Percentiles rank a stretch among this genome's conserved stretches.
These are phyloP conservation scores for Citropsis articulata DNA, from an alignment of 345 rosid species.

Conservation along the genomic window DNA sequence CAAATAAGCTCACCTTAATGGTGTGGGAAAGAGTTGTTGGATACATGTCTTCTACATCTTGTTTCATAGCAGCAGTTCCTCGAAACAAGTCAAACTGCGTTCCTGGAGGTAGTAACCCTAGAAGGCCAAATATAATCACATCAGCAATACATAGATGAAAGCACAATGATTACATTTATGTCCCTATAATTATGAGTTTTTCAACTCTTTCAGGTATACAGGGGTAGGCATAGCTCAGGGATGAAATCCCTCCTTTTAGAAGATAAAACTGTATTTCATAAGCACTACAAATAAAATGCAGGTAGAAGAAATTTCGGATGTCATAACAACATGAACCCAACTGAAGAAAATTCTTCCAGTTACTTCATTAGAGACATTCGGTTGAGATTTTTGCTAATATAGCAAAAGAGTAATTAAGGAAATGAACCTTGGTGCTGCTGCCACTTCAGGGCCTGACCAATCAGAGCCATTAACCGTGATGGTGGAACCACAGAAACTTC, in stretches of 20 bases:
- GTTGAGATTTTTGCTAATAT: neutral
- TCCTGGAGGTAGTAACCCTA: constrained; percentile 97
- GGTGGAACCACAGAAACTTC: constrained; percentile 98
- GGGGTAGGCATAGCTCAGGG: neutral
- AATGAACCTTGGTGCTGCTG: constrained; percentile 95
- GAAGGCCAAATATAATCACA: constrained; percentile 12
- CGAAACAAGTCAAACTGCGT: constrained; percentile 96
- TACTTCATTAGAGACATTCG: neutral
- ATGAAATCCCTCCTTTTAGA: neutral
- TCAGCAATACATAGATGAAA: neutral
- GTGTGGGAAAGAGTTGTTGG: constrained; percentile 78
- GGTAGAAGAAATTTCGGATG: neutral
- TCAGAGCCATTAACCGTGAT: constrained; percentile 94
- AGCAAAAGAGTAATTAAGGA: neutral
- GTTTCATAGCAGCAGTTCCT: constrained; percentile 98
- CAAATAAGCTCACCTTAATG: constrained; percentile 54
- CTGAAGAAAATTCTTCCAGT: neutral
- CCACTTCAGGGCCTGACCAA: constrained; percentile 98
- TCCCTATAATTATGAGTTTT: neutral
- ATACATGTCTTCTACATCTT: constrained; percentile 90
- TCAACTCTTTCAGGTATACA: neutral
- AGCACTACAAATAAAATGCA: neutral
- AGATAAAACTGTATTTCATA: neutral
- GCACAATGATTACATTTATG: neutral
- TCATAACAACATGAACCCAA: neutral